Evolutionary conservation across 805 yeast genomes (phyloP), one percentile per base, ranked within the genome.

Genomic region (Yamadazyma scolyti): DNA sequence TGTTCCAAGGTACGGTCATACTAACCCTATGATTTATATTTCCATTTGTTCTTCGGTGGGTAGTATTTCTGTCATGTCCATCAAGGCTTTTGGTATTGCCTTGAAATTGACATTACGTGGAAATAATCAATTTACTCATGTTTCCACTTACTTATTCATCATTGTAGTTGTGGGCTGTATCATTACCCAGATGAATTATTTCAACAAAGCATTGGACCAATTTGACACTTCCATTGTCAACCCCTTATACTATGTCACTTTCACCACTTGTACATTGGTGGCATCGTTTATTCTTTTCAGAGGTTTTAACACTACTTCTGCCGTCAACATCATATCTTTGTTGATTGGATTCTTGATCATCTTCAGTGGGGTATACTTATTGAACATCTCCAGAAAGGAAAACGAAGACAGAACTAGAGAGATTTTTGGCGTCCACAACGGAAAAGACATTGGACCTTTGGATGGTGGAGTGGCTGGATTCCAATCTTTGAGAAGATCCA

Each of bases 71-170:
- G 95, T 87, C 32, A 88, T 89, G 83, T 69, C 94, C 16, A 88
- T 87, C 60, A 87, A 87, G 63, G 96, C 95, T 1, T 87, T 87
- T 61, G 96, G 96, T 20, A 82, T 87, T 46, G 96, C 96, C 1
- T 67, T 87, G 50, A 87, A 87, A 60, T 72, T 87, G 51, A 85
- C 96, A 1, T 65, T 87, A 13, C 65, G 76, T 23, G 96, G 96
- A 6, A 83, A 79, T 59, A 87, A 88, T 60, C 96, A 87, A 65
- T 85, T 87, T 58, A 73, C 86, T 2, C 93, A 87, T 48, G 65
- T 81, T 6, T 81, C 93, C 20, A 87, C 96, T 1, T 87, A 88
- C 50, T 65, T 88, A 35, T 87, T 87, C 68, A 73, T 85, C 20
- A 44, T 73, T 18, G 88, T 85, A 15, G 95, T 87, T 35, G 83